Conservation (phyloP, 805 yeast species). For the Torulaspora franciscae region DNA sequence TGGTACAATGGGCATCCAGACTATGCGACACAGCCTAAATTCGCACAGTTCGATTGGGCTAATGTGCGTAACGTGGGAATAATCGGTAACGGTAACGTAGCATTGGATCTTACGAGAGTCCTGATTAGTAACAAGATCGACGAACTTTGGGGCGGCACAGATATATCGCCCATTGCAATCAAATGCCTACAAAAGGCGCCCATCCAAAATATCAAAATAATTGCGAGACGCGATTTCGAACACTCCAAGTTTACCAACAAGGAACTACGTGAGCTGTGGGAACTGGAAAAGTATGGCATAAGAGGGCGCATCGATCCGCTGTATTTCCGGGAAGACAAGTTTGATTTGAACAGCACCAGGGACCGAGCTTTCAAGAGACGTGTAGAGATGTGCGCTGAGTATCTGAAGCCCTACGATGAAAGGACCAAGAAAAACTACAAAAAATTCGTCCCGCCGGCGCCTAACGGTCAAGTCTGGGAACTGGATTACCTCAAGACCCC, state of each 20-base stretch:
- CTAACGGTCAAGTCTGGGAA: conserved; percentile 47
- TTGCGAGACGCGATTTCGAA: conserved; percentile 80
- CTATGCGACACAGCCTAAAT: conserved; percentile 29
- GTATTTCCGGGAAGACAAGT: conserved; percentile 29
- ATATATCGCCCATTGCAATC: conserved; percentile 61
- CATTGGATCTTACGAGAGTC: conserved; percentile 82
- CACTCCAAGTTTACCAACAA: conserved; percentile 90
- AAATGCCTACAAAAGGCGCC: conserved; percentile 45
- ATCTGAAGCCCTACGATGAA: conserved; percentile 36
- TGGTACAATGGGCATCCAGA: conserved; percentile 95
- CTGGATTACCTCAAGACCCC: conserved; percentile 71
- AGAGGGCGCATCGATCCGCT: conserved; percentile 42
- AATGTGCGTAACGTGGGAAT: conserved; percentile 63
- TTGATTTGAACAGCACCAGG: conserved; percentile 25
- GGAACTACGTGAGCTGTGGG: conserved; percentile 81
- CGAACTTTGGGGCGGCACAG: conserved; percentile 61
- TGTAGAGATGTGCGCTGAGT: conserved; percentile 56
- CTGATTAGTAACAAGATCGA: conserved; percentile 50
- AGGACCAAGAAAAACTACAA: conserved; percentile 30
- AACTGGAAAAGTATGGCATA: conserved; percentile 50
- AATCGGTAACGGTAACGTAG: conserved; percentile 97
- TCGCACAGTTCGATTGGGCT: conserved; percentile 53
- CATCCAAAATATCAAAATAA: conserved; percentile 62
- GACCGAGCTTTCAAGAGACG: conserved; percentile 61
- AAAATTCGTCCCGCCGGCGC: conserved; percentile 19